Evolutionary conservation across 192 early-diverging fungal species (phyloP), one percentile per base, ranked within the genome.

Genomic region (Spizellomyces sp.): DNA sequence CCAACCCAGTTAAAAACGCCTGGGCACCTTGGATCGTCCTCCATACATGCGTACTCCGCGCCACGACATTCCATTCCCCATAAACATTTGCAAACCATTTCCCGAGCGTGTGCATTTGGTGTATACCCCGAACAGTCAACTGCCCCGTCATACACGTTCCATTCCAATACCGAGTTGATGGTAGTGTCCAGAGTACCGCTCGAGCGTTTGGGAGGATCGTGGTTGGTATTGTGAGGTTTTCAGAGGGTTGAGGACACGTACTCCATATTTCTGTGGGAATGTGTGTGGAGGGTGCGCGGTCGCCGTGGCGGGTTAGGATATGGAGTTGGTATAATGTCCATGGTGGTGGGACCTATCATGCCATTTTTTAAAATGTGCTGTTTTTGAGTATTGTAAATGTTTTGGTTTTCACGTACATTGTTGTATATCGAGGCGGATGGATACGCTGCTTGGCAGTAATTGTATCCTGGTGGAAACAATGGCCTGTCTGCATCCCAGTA

Each of bases 21-120:
- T 65, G 64, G 15, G 64, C 64, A 19, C 44, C 64, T 48, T 65
- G 64, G 6, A 65, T 65, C 5, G 64, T 65, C 45, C 64, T 42
- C 64, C 64, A 65, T 10, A 65, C 64, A 10, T 65, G 45, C 45
- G 64, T 65, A 48, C 64, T 65, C 9, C 64, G 21, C 15, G 48
- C 64, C 15, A 43, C 6, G 6, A 52, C 17, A 17, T 3, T 5
- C 44, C 48, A 19, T 56, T 54, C 64, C 4, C 14, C 5, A 58
- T 65, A 65, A 14, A 65, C 12, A 42, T 48, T 12, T 42, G n/a
- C 45, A 22, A 65, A 41, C n/a, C 2, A 4, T 41, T 48, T 6
- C 12, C 64, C 64, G 44, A 65, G 12, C 44, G 14, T 15, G 19
- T 45, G 12, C 64, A 65, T 65, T 45, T 65, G 64, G 44, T 48